Percentiles rank a stretch among this genome's conserved stretches.
phyloP scores from a whole-genome alignment of 2,329 filamentous ascomycete species.

The Calonectria honghensis region DNA sequence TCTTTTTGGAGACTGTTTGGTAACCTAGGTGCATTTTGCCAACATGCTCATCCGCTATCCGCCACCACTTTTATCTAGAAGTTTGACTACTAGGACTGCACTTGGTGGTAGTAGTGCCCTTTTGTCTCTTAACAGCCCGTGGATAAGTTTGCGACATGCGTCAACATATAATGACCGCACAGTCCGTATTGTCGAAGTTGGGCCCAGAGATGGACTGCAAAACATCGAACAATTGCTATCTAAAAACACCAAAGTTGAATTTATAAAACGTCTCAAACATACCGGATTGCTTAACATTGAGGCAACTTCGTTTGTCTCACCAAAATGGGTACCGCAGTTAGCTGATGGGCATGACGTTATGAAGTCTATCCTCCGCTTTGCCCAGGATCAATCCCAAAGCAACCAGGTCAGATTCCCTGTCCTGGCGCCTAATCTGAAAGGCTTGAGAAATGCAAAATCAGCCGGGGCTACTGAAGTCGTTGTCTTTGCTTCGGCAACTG shows the following conservation, averaged over 20 bases:
- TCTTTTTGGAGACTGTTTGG: neutral
- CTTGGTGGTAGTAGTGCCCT: neutral
- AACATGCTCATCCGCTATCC: neutral
- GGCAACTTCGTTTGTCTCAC: conserved; percentile 40
- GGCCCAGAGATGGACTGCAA: conserved; percentile 40
- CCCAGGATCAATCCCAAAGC: neutral
- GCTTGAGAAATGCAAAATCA: conserved; percentile 27
- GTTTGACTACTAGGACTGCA: neutral
- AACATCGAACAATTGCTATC: conserved; percentile 32
- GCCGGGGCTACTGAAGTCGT: conserved; percentile 36
- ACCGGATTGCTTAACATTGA: conserved; percentile 33
- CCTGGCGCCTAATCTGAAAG: conserved; percentile 37
- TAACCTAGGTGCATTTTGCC: neutral
- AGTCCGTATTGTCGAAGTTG: conserved; percentile 40
- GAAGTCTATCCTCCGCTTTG: neutral
- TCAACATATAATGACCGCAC: neutral
- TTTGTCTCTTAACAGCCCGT: conserved; percentile 61
- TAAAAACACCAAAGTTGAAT: conserved; percentile 31
- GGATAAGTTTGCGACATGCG: neutral
- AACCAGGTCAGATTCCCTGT: conserved; percentile 31
- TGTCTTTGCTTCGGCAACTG: conserved; percentile 38
- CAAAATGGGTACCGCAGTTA: conserved; percentile 42
- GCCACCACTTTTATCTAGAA: neutral
- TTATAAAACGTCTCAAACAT: conserved; percentile 18
- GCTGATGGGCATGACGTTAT: conserved; percentile 29